Percentiles rank a stretch among this genome's conserved stretches.
Conservation (phyloP, 176 grass and related monocot genomes). For the Raddia guianensis region DNA sequence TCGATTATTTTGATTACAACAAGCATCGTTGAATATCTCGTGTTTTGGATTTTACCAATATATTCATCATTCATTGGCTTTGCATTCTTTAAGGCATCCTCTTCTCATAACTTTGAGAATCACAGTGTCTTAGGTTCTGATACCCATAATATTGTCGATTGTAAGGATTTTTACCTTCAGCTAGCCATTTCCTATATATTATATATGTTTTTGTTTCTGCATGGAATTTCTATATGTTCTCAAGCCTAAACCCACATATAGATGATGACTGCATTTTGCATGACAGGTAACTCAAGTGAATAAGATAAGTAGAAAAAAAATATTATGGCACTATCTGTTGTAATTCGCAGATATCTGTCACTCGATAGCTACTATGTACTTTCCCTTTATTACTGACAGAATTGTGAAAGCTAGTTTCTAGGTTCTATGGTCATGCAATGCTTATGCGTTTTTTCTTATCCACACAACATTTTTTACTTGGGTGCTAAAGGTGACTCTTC, state of each 20-base stretch:
- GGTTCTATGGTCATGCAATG: not conserved
- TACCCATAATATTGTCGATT: not conserved
- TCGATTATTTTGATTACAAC: conserved; percentile 13
- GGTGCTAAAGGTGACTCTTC: conserved; percentile 24
- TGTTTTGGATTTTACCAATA: conserved; percentile 11
- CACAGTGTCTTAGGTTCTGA: conserved; percentile 18
- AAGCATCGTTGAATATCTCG: conserved; percentile 6
- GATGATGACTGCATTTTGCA: not conserved
- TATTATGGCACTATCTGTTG: not conserved
- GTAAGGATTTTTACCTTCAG: conserved; percentile 2
- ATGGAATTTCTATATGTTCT: conserved; percentile 7
- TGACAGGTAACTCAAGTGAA: conserved; percentile 7
- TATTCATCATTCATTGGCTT: not conserved
- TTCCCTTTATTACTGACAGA: not conserved
- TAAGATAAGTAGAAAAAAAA: not conserved
- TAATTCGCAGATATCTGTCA: not conserved
- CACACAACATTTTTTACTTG: conserved; percentile 8
- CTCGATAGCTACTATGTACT: not conserved
- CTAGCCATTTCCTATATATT: not conserved
- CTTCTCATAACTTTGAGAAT: conserved; percentile 2
- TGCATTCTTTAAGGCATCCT: not conserved
- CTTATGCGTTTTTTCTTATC: conserved; percentile 13
- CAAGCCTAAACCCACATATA: not conserved
- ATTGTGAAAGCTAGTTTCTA: conserved; percentile 2
- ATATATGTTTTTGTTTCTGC: not conserved